phyloP scores from a whole-genome alignment of 495 filamentous ascomycete species.

The Talaromyces borbonicus region DNA sequence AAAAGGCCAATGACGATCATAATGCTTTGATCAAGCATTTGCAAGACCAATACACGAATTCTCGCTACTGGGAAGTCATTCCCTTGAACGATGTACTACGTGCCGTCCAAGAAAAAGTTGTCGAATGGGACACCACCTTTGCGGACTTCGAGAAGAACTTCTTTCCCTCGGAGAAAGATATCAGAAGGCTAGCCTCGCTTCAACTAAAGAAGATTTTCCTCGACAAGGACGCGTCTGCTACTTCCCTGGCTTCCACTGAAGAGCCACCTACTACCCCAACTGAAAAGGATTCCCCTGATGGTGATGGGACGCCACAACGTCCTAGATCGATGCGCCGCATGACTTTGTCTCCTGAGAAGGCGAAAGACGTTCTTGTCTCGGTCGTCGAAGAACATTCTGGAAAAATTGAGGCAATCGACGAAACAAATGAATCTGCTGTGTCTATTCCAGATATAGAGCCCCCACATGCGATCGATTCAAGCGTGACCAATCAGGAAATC shows the following conservation, averaged over 20 bases:
- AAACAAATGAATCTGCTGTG: slow-evolving; percentile 10
- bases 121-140: slow-evolving; percentile 88
- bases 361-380: slow-evolving; percentile 57
- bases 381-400: slow-evolving; percentile 57
- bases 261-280: slow-evolving; percentile 34
- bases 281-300: slow-evolving; percentile 35
- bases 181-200: slow-evolving; percentile 77
- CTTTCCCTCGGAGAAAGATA: slow-evolving; percentile 96
- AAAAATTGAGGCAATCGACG: slow-evolving; percentile 16
- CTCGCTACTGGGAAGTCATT: slow-evolving; percentile 92
- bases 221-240: slow-evolving; percentile 67
- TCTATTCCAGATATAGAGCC: not conserved
- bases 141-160: slow-evolving; percentile 85
- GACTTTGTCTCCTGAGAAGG: slow-evolving; percentile 54
- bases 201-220: slow-evolving; percentile 94
- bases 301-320: slow-evolving; percentile 23
- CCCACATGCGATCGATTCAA: not conserved
- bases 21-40: slow-evolving; percentile 58
- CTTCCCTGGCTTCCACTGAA: slow-evolving; percentile 57
- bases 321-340: slow-evolving; percentile 33
- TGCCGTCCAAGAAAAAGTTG: slow-evolving; percentile 83
- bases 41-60: slow-evolving; percentile 82
- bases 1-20: slow-evolving; percentile 75
- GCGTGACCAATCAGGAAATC: slow-evolving; percentile 37
- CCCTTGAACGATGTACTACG: slow-evolving; percentile 82